Base-by-base conservation (phyloP, 2,329 filamentous ascomycete genomes). In the Alternaria longipes region DNA sequence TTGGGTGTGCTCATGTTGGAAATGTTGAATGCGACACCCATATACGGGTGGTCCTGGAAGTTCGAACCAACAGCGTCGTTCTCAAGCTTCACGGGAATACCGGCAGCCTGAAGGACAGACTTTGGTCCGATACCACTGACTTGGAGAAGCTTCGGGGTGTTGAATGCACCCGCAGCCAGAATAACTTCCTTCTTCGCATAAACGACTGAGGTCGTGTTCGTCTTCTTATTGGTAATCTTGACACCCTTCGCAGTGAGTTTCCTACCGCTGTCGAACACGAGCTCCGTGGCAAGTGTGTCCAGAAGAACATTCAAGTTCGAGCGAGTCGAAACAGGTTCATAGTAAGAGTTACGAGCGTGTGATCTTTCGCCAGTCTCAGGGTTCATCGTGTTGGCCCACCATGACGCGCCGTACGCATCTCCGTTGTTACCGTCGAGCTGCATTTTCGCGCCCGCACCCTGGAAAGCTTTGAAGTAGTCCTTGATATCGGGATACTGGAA, bases 151-250 rank as follows among this genome's bases (percentile, higher is more conserved):
- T 77, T 74, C 85, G 86, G 2, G 84, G 88, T 8, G 85, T 87
- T 68, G 84, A 83, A 28, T 86, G 72, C 78, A 26, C 81, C 84
- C 2, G 88, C 88, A 1, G 86, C 86, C 1, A 91, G 71, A 18
- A 91, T 81, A 5, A 90, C 82, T 66, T 90, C 88, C 32, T 72
- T 70, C 42, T 64, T 73, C 5, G 72, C 74, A 47, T 71, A 71
- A 2, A 71, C 65, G 8, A 60, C 70, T 18, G 49, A 64, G 7
- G 64, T 64, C 8, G 47, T 49, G n/a, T 59, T 60, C 5, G 62
- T 69, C 28, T 63, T 60, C n/a, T 63, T 67, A 41, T 67, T 51
- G 9, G 63, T 68, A n/a, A 74, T 52, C 44, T 68, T 69, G 28
- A 77, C 73, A 14, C 74, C 73, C 28, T 54, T 65, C 3, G 70